Evolutionary conservation across 139 green algal genomes (phyloP), one percentile per base, ranked within the genome.

Genomic region (Haematococcus sp.): DNA sequence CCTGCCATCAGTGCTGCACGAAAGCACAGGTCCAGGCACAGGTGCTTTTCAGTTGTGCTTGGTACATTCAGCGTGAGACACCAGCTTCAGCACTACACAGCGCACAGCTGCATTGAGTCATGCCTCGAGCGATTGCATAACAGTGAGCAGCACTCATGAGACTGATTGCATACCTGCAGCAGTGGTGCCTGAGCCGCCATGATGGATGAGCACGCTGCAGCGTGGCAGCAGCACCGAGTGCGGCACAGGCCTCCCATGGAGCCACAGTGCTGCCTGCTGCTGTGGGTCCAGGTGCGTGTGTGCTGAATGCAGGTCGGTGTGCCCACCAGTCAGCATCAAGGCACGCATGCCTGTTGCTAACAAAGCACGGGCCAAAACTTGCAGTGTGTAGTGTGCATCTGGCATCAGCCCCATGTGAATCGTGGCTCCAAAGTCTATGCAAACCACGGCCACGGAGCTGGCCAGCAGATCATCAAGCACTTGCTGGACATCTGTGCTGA

Each of bases 361-460:
- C 52, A 89, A 51, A 3, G 81, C 84, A 0, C 2, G 2, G 1
- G 55, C 17, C 31, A 93, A 56, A 9, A 89, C 70, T 3, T 16
- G 3, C 22, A 87, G 58, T 25, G 87, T 74, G n/a, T 58, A 19
- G 1, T 2, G 0, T 1, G 86, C 73, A 3, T 81, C 40, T 3
- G 70, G 70, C 5, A 93, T 54, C 28, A 92, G 81, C 0, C 88
- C 88, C 78, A 93, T 68, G 20, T 28, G 43, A 20, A 83, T 83
- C 32, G 15, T 68, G 43, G 71, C 67, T 43, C 40, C 32, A 5
- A 68, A 51, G 31, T 73, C 64, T 11, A 20, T 59, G 44, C 49
- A 55, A 68, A 52, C 34, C 49, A 34, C 73, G 69, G 55, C 60
- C 60, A 76, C 23, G 16, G 25, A 58, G 25, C n/a, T 70, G 40